These are phyloP conservation scores for Aspergillus pseudoviridinutans DNA, from an alignment of 2,329 filamentous ascomycete genomes.

Conservation along the genomic window DNA sequence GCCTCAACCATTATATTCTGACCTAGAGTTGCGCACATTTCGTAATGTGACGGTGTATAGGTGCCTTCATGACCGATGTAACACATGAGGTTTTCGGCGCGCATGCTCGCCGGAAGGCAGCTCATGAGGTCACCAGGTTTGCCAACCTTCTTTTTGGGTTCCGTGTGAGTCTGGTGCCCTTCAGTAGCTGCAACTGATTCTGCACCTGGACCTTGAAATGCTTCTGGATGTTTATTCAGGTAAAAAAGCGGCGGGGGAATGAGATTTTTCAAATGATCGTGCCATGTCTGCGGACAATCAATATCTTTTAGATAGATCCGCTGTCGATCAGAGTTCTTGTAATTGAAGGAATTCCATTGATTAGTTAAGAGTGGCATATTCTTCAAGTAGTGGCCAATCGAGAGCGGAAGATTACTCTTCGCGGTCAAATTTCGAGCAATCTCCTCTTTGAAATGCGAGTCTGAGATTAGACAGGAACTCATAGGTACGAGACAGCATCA, in stretches of 20 bases:
- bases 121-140: conserved; percentile 92
- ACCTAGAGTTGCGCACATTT: conserved; percentile 95
- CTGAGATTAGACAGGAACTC: conserved; percentile 12
- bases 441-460: conserved; percentile 57
- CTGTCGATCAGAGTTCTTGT: conserved; percentile 73
- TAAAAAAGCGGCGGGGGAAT: conserved; percentile 85
- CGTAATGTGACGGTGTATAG: conserved; percentile 88
- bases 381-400: conserved; percentile 82
- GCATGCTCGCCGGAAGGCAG: conserved; percentile 78
- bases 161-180: conserved; percentile 37
- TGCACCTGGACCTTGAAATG: conserved; percentile 53
- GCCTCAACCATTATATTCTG: conserved; percentile 99
- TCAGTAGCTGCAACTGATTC: conserved; percentile 40
- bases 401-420: conserved; percentile 74
- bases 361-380: conserved; percentile 81
- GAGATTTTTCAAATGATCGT: conserved; percentile 68
- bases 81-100: conserved; percentile 95
- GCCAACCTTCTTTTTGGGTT: conserved; percentile 56
- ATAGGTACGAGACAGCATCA: not conserved
- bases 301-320: conserved; percentile 96
- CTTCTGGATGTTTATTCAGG: conserved; percentile 72
- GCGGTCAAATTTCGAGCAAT: conserved; percentile 75
- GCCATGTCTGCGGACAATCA: conserved; percentile 87
- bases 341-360: conserved; percentile 73
- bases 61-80: conserved; percentile 97